A percentile compares a stretch with the other conserved stretches of the same genome.
Evolutionary conservation across 495 filamentous ascomycete genomes (phyloP).

Genomic region (Acidomyces sp.): DNA sequence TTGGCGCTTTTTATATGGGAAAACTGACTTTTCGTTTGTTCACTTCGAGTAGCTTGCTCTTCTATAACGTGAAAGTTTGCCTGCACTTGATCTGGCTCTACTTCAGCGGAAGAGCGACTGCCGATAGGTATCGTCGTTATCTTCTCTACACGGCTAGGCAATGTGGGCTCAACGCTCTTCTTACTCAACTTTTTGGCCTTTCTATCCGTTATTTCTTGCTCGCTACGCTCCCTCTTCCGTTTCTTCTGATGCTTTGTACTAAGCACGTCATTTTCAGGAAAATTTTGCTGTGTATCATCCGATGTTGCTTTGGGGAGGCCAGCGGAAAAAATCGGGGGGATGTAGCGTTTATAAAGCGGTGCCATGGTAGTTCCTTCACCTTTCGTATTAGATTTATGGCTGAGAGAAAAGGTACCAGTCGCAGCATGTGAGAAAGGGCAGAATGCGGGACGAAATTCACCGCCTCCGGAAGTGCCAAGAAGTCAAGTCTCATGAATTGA

Average conservation of each 20-base stretch:
- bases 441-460: background rate
- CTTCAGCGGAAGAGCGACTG: no score
- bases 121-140: background rate
- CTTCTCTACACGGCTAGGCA: background rate
- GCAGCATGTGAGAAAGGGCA: no score
- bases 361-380: constrained; percentile 14
- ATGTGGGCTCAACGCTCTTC: constrained; percentile 13
- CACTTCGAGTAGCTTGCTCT: background rate
- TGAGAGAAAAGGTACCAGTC: background rate
- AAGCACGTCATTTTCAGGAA: no score
- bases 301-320: no score
- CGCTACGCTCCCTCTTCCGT: constrained; percentile 16
- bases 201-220: constrained; percentile 15
- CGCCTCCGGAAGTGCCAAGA: background rate
- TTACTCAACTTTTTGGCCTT: constrained; percentile 21
- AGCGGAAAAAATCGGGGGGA: constrained; percentile 31
- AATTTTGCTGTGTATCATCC: no score
- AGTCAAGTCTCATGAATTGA: constrained; percentile 1
- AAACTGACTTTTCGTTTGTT: background rate
- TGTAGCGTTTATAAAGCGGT: constrained; percentile 38
- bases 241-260: no score
- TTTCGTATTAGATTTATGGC: background rate
- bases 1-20: constrained; percentile 7
- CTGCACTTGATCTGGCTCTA: background rate
- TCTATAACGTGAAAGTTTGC: background rate